Evolutionary conservation across 2,329 filamentous ascomycete species (phyloP).

Genomic region (Cladosporium sp.): DNA sequence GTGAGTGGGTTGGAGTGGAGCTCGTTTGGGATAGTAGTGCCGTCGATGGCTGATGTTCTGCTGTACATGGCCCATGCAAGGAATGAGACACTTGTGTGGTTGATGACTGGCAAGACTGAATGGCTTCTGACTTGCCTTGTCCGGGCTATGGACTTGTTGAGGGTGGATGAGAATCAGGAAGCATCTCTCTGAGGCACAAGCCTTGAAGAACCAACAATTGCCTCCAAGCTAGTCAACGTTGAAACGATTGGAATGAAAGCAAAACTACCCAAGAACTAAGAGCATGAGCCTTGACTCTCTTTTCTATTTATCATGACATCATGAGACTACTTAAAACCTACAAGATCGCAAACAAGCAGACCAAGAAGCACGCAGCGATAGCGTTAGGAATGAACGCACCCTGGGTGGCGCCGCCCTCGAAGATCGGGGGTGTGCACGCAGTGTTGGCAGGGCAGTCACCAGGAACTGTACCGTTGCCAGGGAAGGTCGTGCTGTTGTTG

Average conservation of each 20-base stretch:
- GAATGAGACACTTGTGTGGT: too few species aligned
- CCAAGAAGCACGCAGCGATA: slow-evolving; percentile 7
- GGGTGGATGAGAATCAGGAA: neutral
- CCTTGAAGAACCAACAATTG: neutral
- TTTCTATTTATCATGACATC: neutral
- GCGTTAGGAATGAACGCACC: slow-evolving; percentile 13
- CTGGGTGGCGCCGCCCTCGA: slow-evolving; percentile 8
- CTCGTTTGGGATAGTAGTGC: neutral
- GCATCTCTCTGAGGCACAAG: neutral
- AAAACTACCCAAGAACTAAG: neutral
- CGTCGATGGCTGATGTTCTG: neutral
- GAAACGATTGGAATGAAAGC: neutral
- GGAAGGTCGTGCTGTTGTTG: slow-evolving; percentile 11
- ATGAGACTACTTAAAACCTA: neutral
- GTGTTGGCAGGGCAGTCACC: slow-evolving; percentile 15
- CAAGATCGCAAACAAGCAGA: slow-evolving; percentile 18
- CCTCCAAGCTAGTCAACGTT: neutral
- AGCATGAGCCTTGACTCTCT: neutral
- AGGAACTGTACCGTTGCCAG: slow-evolving; percentile 8
- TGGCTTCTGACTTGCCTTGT: neutral
- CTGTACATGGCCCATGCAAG: too few species aligned
- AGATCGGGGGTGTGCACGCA: slow-evolving; percentile 15
- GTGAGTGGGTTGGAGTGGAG: neutral
- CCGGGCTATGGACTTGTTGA: neutral
- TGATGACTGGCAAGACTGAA: too few species aligned